Evolutionary conservation across 345 rosid species (phyloP), one percentile per base, ranked within the genome.

Genomic region (Cardamine occulta): DNA sequence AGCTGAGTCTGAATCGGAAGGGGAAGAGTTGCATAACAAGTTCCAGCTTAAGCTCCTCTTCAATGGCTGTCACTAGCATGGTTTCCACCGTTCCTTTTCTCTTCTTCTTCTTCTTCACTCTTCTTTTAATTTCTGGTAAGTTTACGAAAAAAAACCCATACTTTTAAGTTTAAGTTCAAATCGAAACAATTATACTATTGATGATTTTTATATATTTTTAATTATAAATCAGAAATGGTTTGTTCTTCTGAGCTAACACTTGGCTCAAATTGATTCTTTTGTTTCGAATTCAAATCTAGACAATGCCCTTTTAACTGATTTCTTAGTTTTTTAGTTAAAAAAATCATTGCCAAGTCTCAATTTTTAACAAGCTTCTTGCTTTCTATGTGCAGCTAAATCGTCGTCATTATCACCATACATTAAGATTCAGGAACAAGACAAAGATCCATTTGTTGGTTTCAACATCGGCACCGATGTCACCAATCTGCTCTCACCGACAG

Each of bases 381-480:
- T 44, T 29, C 3, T 8, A 32, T 48, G 23, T 67, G 66, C 80
- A 80, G 86, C 66, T 54, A 72, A 72, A 66, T 75, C 82, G 14
- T 77, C 84, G 35, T 31, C 72, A 47, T 72, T 74, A 65, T 65
- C 55, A 14, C 74, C 51, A 66, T 6, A 51, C 1, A 66, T 52
- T 24, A 77, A 65, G 63, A 11, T 77, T 39, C 81, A 79, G 8
- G 77, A 85, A 74, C 82, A 64, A 63, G 91, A 91, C 58, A 85
- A 45, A 10, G 95, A 92, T 35, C 94, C 98, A 0, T 89, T 83
- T 44, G 88, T 90, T 61, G 99, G 99, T 2, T 83, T 90, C 68
- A 90, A 92, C 77, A 80, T 95, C 6, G 98, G 99, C 67, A 88
- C 93, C 0, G 97, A 95, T 63, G 89, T 87, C 35, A 71, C 98